A percentile compares a stretch with the other conserved stretches of the same genome.
Evolutionary conservation across 805 yeast genomes (phyloP).

Genomic region (Zygosaccharomyces rouxii): DNA sequence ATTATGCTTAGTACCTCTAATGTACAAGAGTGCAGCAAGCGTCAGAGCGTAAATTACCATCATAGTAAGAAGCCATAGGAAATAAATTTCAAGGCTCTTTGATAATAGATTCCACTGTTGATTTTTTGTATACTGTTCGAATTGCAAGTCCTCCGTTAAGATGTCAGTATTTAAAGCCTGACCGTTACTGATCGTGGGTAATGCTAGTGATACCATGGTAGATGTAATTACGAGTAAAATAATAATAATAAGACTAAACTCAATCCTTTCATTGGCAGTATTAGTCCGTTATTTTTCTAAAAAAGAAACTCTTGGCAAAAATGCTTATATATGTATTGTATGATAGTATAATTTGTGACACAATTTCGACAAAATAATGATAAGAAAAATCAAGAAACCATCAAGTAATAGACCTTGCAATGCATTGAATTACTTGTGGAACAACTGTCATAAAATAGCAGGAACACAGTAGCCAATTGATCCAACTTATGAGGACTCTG

Average conservation of each 20-base stretch:
- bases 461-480: no score
- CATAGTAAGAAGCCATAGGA: conserved; percentile 1
- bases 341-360: background rate
- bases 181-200: background rate
- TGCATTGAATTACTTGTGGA: no score
- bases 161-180: background rate
- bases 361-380: background rate
- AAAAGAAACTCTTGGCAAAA: background rate
- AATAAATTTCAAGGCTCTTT: conserved; percentile 1
- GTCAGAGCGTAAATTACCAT: background rate
- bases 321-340: background rate
- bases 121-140: background rate
- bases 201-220: background rate
- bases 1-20: background rate
- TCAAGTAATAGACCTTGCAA: no score
- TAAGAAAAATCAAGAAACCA: background rate
- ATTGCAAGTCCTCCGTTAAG: background rate
- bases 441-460: no score
- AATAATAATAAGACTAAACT: background rate
- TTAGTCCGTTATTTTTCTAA: background rate
- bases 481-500: no score
- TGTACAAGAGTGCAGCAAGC: background rate
- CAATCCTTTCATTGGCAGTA: background rate
- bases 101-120: conserved; percentile 1
- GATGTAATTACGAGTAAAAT: background rate